Conservation (phyloP, 2,329 filamentous ascomycete species). For the Claviceps pusilla region DNA sequence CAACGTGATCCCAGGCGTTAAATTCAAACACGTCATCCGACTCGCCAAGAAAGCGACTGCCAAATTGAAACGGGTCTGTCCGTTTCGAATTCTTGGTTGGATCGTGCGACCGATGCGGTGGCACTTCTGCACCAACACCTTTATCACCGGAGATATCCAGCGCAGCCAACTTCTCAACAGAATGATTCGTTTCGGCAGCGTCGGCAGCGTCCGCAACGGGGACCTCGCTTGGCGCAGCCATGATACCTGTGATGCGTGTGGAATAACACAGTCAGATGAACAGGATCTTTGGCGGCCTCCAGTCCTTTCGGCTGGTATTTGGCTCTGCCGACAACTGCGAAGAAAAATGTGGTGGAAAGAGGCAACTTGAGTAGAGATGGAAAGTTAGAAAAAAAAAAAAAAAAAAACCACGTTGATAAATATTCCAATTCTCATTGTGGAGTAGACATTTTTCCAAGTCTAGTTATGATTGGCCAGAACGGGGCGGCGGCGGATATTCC, state of each 20-base stretch:
- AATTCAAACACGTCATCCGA: constrained; percentile 88
- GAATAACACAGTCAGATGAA: not conserved
- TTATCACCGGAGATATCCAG: constrained; percentile 9
- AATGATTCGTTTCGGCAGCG: constrained; percentile 5
- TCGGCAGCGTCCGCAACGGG: constrained; percentile 7
- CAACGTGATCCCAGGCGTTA: constrained; percentile 98
- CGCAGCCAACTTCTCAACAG: constrained; percentile 12
- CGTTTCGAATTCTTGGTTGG: constrained; percentile 65
- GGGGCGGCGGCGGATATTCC: constrained; percentile 3
- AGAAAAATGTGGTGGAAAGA: not conserved
- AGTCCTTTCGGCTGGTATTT: not conserved
- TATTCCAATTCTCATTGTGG: not conserved
- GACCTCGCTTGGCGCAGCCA: constrained; percentile 8
- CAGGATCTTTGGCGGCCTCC: not conserved
- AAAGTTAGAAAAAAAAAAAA: too few relatives aligned
- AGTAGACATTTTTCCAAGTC: not conserved
- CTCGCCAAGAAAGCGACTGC: constrained; percentile 69
- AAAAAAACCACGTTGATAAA: constrained; percentile 1
- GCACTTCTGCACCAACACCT: constrained; percentile 15
- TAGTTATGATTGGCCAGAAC: not conserved
- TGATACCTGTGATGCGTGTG: not conserved
- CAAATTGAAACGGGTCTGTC: constrained; percentile 88
- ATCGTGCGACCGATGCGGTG: constrained; percentile 55
- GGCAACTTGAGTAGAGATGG: not conserved
- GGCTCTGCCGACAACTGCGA: not conserved